phyloP scores from a whole-genome alignment of 371 early-diverging fungal genomes.

The Mortierella polycephala region DNA sequence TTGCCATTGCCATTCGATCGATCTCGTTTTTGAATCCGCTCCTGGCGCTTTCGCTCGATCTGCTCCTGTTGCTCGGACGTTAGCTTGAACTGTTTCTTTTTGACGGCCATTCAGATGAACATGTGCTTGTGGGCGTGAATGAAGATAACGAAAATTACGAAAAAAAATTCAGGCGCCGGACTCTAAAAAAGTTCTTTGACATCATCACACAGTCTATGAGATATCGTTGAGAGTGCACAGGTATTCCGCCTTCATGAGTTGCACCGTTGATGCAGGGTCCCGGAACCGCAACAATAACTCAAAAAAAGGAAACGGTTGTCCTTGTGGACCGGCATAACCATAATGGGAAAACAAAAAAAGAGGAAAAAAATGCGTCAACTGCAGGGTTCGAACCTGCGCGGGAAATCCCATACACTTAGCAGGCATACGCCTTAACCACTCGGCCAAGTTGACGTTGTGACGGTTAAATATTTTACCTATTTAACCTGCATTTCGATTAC shows the following conservation, averaged over 20 bases:
- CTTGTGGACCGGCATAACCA: no score
- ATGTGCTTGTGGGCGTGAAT: not conserved
- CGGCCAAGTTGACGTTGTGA: constrained; percentile 14
- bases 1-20: not conserved
- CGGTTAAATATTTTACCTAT: not conserved
- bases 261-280: not conserved
- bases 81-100: constrained; percentile 5
- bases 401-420: constrained; percentile 9
- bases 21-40: constrained; percentile 16
- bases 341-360: not conserved
- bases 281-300: not conserved
- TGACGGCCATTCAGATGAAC: not conserved
- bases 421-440: constrained; percentile 20
- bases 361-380: not conserved
- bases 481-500: not conserved
- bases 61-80: constrained; percentile 31
- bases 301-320: not conserved
- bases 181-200: not conserved
- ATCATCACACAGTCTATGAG: no score
- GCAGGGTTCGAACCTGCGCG: constrained; percentile 1
- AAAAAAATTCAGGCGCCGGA: not conserved
- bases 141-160: not conserved
- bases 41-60: constrained; percentile 18
- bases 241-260: no score
- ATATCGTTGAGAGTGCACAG: no score